Conservation (phyloP, 1,284 basidiomycete species). For the Austropuccinia psidii region DNA sequence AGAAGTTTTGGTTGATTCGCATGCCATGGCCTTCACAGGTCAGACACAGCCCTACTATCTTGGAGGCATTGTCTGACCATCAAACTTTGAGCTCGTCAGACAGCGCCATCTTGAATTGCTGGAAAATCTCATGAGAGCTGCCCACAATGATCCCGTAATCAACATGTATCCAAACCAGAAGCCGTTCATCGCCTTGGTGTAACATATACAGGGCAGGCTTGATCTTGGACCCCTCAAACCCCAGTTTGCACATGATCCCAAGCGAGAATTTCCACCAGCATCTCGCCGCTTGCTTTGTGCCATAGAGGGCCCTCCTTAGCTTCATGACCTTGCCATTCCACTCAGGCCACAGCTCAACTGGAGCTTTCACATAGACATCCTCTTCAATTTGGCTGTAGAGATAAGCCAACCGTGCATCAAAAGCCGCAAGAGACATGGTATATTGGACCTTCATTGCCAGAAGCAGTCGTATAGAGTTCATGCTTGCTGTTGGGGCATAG, state of each 20-base stretch:
- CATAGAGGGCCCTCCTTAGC: neutral
- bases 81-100: no score
- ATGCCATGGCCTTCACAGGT: no score
- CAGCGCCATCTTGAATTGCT: no score
- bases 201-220: neutral
- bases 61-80: no score
- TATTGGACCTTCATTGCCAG: neutral
- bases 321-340: neutral
- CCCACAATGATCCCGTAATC: neutral
- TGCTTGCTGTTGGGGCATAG: slow-evolving; percentile 30
- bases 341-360: neutral
- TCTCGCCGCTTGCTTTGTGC: neutral
- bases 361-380: neutral
- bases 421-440: neutral
- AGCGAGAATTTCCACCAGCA: slow-evolving; percentile 6
- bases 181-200: neutral
- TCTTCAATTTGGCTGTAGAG: neutral
- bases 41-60: no score
- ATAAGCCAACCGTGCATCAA: neutral
- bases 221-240: no score
- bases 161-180: neutral
- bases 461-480: slow-evolving; percentile 12
- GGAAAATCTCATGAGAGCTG: no score
- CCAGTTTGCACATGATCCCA: no score
- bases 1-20: no score